These are phyloP conservation scores for Pleurostoma richardsiae DNA, from an alignment of 2,329 filamentous ascomycete genomes.

Conservation along the genomic window DNA sequence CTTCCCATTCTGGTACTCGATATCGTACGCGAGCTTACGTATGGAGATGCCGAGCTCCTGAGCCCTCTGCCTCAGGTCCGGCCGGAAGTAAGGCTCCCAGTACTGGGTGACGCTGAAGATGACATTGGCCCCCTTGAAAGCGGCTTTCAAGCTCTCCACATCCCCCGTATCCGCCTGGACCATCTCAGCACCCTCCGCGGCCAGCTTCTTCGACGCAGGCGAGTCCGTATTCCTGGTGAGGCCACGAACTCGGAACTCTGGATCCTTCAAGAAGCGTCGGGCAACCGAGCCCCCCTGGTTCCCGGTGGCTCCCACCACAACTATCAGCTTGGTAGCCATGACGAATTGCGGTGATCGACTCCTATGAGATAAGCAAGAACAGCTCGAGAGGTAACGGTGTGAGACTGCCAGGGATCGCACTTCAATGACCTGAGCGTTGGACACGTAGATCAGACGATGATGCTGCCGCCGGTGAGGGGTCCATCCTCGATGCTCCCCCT, in stretches of 20 bases:
- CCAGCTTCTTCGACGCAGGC: conserved; percentile 31
- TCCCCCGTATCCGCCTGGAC: conserved; percentile 39
- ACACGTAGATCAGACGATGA: no score
- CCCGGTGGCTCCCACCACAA: conserved; percentile 42
- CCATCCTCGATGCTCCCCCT: no score
- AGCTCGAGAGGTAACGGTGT: no score
- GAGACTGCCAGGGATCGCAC: no score
- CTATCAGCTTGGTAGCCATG: conserved; percentile 27
- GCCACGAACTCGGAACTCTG: conserved; percentile 38
- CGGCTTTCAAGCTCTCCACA: conserved; percentile 26
- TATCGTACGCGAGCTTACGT: conserved; percentile 37
- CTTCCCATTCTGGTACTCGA: conserved; percentile 45
- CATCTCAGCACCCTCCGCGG: conserved; percentile 34
- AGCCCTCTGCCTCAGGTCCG: conserved; percentile 33
- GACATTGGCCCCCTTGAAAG: conserved; percentile 38
- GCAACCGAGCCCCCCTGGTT: conserved; percentile 50
- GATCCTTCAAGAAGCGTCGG: conserved; percentile 33
- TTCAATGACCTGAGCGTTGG: conserved; percentile 1
- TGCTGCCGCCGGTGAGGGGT: no score
- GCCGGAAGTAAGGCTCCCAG: conserved; percentile 44
- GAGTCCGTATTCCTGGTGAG: conserved; percentile 40
- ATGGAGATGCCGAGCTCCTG: conserved; percentile 31
- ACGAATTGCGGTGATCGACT: no score
- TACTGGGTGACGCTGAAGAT: conserved; percentile 54
- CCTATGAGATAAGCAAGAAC: no score